phyloP scores from a whole-genome alignment of 1,284 basidiomycete species.

The Moesziomyces sp. region DNA sequence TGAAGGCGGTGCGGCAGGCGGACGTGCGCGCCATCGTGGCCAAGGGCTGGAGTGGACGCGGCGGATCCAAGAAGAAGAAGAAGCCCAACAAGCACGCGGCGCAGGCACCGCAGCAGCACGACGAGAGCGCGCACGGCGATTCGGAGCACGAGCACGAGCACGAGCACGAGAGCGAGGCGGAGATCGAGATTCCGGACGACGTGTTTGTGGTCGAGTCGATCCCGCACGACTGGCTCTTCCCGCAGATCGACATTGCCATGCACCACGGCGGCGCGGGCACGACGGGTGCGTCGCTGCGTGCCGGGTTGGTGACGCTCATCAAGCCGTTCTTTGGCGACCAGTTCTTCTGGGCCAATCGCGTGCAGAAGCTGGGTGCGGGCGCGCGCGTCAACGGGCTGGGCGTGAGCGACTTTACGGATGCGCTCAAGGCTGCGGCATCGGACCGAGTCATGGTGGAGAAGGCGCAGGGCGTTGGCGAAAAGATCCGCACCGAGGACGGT shows the following conservation, averaged over 20 bases:
- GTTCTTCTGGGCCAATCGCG: constrained; percentile 62
- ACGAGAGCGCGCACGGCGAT: constrained; percentile 24
- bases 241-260: constrained; percentile 43
- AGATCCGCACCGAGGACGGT: constrained; percentile 59
- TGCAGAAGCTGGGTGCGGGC: constrained; percentile 59
- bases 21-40: constrained; percentile 63
- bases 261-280: constrained; percentile 80
- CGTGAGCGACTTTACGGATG: constrained; percentile 28
- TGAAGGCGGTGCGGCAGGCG: constrained; percentile 51
- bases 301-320: constrained; percentile 59
- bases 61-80: constrained; percentile 36
- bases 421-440: constrained; percentile 45
- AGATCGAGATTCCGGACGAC: constrained; percentile 65
- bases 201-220: constrained; percentile 61
- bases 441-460: constrained; percentile 60
- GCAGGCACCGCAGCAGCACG: constrained; percentile 5
- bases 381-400: constrained; percentile 41
- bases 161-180: constrained; percentile 34
- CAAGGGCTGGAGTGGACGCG: constrained; percentile 63
- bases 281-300: constrained; percentile 69
- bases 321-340: constrained; percentile 66
- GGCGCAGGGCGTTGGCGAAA: constrained; percentile 54
- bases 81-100: constrained; percentile 11
- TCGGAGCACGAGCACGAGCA: constrained; percentile 12
- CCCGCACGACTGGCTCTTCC: constrained; percentile 53